Evolutionary conservation across 176 grass and related monocot genomes (phyloP).

Genomic region (Neostapfia colusana): DNA sequence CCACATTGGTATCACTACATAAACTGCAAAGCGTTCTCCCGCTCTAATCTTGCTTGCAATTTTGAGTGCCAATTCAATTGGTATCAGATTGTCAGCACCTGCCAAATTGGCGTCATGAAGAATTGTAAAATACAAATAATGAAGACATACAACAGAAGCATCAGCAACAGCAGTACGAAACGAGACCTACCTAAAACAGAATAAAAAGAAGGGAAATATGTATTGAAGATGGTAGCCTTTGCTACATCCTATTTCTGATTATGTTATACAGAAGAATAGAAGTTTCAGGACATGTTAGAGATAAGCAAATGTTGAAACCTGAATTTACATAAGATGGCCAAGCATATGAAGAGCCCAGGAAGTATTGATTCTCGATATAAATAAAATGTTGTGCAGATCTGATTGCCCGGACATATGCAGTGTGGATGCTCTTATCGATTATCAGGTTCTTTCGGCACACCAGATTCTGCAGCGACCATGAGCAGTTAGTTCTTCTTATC

Average conservation of each 20-base stretch:
- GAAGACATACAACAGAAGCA: constrained; percentile 1
- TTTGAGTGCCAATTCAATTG: constrained; percentile 93
- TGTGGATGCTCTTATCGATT: constrained; percentile 97
- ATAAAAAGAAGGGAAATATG: neutral
- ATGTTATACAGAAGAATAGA: neutral
- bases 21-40: constrained; percentile 76
- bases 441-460: constrained; percentile 79
- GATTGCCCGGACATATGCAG: constrained; percentile 90
- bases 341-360: constrained; percentile 91
- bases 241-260: neutral
- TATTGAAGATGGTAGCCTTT: neutral
- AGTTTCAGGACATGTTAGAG: neutral
- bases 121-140: constrained; percentile 12
- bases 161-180: neutral
- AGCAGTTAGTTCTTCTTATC: neutral
- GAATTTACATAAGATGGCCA: constrained; percentile 84
- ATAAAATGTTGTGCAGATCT: constrained; percentile 96
- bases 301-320: constrained; percentile 47
- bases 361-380: constrained; percentile 99
- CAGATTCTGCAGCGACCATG: constrained; percentile 71
- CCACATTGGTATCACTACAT: constrained; percentile 98
- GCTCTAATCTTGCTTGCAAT: constrained; percentile 89
- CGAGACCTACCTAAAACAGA: constrained; percentile 26
- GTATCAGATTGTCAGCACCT: constrained; percentile 96
- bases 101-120: constrained; percentile 21